Conservation (phyloP, 2,329 filamentous ascomycete genomes). For the Cladosporium sp. region DNA sequence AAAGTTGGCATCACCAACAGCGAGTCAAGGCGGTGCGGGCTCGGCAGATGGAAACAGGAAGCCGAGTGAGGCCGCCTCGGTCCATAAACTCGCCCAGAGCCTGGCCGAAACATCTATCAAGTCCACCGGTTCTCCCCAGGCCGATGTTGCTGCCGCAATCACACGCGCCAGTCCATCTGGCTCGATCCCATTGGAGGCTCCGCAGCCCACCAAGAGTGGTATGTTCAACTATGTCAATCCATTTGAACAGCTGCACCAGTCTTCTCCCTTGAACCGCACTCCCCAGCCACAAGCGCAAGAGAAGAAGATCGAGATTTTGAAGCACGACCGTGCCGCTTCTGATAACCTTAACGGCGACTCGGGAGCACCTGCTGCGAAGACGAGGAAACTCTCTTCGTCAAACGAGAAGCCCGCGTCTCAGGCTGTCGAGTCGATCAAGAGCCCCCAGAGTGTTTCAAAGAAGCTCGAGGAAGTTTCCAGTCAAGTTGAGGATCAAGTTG, state of each 20-base stretch:
- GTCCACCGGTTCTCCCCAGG: slow-evolving; percentile 27
- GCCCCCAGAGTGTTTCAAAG: slow-evolving; percentile 63
- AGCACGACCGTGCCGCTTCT: slow-evolving; percentile 40
- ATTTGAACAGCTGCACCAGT: slow-evolving; percentile 65
- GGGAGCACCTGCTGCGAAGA: slow-evolving; percentile 31
- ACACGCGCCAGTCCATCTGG: slow-evolving; percentile 29
- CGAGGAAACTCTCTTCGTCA: slow-evolving; percentile 31
- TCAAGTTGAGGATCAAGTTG: slow-evolving; percentile 57
- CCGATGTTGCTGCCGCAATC: slow-evolving; percentile 25
- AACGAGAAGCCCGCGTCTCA: slow-evolving; percentile 17
- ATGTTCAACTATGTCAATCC: slow-evolving; percentile 70
- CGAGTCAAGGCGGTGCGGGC: slow-evolving; percentile 11
- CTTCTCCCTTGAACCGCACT: slow-evolving; percentile 58
- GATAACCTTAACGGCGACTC: slow-evolving; percentile 25
- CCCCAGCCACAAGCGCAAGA: slow-evolving; percentile 38
- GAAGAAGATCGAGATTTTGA: slow-evolving; percentile 43
- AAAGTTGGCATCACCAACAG: slow-evolving; percentile 36
- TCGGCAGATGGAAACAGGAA: slow-evolving; percentile 5
- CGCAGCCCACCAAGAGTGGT: slow-evolving; percentile 34
- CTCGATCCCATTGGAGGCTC: slow-evolving; percentile 36
- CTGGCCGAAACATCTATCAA: slow-evolving; percentile 43
- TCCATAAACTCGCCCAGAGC: slow-evolving; percentile 42
- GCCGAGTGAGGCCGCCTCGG: slow-evolving; percentile 18
- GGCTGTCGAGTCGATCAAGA: slow-evolving; percentile 14
- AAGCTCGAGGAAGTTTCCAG: slow-evolving; percentile 64